Base-by-base conservation (phyloP, 1,284 basidiomycete genomes). In the Heterobasidion occidentale region DNA sequence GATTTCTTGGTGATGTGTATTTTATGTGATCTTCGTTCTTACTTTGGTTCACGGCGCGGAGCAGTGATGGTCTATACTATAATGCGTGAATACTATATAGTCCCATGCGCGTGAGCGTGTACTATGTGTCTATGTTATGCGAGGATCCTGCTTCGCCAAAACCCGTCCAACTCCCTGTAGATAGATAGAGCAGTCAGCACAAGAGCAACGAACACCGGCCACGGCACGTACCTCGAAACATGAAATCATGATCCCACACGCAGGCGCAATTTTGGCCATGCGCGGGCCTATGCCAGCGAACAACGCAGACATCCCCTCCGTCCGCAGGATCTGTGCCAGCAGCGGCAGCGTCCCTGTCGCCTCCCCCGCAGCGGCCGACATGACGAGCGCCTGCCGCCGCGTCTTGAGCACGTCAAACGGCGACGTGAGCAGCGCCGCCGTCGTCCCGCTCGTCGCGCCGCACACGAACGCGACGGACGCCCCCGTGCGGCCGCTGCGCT, bases 391-490 rank as follows among this genome's bases (percentile, higher is more conserved):
- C 66, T 99, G 96, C 52, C 92, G 77, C 48, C 95, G 80, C 2
- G 97, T 99, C 74, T 99, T 99, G 60, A 98, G 78, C 17, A 98
- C 92, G 67, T 99, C 96, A 66, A 98, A 98, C 0, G 97, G 96
- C 38, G 94, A 94, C 2, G 96, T 98, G 42, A 96, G 59, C 8
- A 98, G 74, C 0, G 96, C 94, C 2, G 96, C 92, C 0, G 88
- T 75, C 49, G 82, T 90, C 53, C 92, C 91, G 63, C 88, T 90
- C 47, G 83, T 70, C 14, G 92, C 91, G 9, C 94, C 93, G 62
- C 88, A 86, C n/a, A 83, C 71, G 65, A 96, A 95, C 1, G 92
- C 84, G 27, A 90, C 79, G 54, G 76, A 79, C 42, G 89, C 79
- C 50, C 93, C 93, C 54, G 78, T 72, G 57, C 76, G 66, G 4